Percentiles rank a stretch among this genome's conserved stretches.
Conservation (phyloP, 106 monocot genomes). For the Alisma plantagoaquatica region DNA sequence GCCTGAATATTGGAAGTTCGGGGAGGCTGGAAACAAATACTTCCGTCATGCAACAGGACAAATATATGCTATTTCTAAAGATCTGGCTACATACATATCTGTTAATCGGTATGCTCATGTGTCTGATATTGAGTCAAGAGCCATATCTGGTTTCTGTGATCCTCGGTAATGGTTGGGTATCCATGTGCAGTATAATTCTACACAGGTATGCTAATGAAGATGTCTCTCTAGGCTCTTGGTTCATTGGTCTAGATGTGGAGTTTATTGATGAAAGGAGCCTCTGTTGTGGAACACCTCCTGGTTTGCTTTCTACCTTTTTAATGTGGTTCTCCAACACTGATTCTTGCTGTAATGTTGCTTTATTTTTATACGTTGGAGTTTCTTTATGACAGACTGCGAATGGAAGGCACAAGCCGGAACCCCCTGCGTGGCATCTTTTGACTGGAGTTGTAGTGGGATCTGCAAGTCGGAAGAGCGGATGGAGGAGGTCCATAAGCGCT, state of each 20-base stretch:
- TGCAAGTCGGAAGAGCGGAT: slow-evolving; percentile 20
- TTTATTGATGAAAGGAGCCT: slow-evolving; percentile 53
- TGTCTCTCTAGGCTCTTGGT: slow-evolving; percentile 67
- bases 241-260: slow-evolving; percentile 61
- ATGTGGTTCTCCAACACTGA: not conserved
- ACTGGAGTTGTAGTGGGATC: slow-evolving; percentile 21
- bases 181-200: slow-evolving; percentile 33
- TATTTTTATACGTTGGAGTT: no score
- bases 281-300: slow-evolving; percentile 60
- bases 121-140: no score
- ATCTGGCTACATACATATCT: slow-evolving; percentile 61
- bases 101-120: slow-evolving; percentile 38
- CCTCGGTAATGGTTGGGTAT: no score
- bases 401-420: slow-evolving; percentile 19
- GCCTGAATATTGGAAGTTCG: slow-evolving; percentile 74
- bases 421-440: slow-evolving; percentile 13
- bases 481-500: slow-evolving; percentile 21
- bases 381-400: slow-evolving; percentile 14
- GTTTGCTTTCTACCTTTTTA: slow-evolving; percentile 14
- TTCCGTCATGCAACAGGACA: slow-evolving; percentile 76
- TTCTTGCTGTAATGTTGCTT: no score
- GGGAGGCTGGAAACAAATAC: slow-evolving; percentile 58
- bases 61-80: slow-evolving; percentile 54
- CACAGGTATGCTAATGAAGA: slow-evolving; percentile 68
- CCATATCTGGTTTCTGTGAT: no score